phyloP scores from a whole-genome alignment of 352 stramenopile species.

The Globisporangium megalacanthum region DNA sequence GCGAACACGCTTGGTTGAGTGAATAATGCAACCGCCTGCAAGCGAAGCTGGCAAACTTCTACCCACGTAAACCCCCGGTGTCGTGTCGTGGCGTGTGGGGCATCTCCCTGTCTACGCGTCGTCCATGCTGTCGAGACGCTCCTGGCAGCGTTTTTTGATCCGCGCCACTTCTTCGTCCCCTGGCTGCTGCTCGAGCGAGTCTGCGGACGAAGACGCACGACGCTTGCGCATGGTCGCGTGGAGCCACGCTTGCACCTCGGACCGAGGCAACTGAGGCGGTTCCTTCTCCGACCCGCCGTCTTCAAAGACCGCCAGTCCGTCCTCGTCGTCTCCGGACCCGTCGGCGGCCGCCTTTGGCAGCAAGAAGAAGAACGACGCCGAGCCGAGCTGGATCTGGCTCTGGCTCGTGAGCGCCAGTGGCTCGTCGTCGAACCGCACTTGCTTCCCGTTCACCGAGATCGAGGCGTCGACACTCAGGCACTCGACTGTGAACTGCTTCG shows the following conservation, averaged over 20 bases:
- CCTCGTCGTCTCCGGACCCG: background rate
- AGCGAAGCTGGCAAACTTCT: background rate
- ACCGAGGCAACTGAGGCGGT: constrained; percentile 9
- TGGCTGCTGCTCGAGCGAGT: background rate
- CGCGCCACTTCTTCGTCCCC: background rate
- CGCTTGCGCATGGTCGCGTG: constrained; percentile 22
- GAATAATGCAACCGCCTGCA: no score
- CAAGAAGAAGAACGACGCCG: constrained; percentile 68
- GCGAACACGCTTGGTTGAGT: no score
- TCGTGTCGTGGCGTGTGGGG: no score
- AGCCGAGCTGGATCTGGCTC: constrained; percentile 65
- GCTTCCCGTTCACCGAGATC: constrained; percentile 65
- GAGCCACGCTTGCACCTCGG: constrained; percentile 30
- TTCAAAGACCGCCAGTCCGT: background rate
- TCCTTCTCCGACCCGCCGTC: constrained; percentile 1
- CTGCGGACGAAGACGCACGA: background rate
- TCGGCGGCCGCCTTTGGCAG: constrained; percentile 31
- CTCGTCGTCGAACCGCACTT: constrained; percentile 39
- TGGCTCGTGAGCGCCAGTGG: constrained; percentile 41
- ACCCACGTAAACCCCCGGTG: background rate
- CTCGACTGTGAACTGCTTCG: constrained; percentile 54
- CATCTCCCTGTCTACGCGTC: background rate
- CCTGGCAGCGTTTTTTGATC: constrained; percentile 16
- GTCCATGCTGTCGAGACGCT: constrained; percentile 12
- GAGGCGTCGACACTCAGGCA: constrained; percentile 48